phyloP scores from a whole-genome alignment of 805 yeast species.

The Dipodascopsis tothii region DNA sequence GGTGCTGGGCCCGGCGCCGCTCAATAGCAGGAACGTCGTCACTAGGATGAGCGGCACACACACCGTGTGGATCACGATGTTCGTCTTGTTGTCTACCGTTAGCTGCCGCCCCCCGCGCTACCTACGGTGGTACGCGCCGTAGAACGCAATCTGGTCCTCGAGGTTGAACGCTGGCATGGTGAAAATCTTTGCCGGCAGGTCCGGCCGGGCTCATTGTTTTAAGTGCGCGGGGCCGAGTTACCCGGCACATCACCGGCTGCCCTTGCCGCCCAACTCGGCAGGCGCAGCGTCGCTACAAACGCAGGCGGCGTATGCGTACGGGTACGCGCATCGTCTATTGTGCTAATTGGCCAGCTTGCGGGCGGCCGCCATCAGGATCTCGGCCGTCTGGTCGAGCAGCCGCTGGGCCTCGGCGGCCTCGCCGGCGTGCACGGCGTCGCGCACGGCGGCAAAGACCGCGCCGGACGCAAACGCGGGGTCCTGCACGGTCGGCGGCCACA shows the following conservation, averaged over 20 bases:
- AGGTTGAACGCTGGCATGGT: constrained; percentile 31
- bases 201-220: too few relatives aligned
- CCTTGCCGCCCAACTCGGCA: too few relatives aligned
- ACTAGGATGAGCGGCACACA: constrained; percentile 74
- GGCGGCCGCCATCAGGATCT: constrained; percentile 8
- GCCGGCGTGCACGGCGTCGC: constrained; percentile 52
- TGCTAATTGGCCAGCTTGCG: constrained; percentile 4
- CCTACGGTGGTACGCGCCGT: constrained; percentile 40
- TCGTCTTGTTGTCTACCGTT: constrained; percentile 39
- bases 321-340: too few relatives aligned
- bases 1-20: constrained; percentile 27
- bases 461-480: constrained; percentile 42
- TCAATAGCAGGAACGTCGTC: constrained; percentile 41
- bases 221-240: too few relatives aligned
- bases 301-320: too few relatives aligned
- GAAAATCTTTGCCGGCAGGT: not conserved
- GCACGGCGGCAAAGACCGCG: constrained; percentile 59
- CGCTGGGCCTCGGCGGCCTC: constrained; percentile 49
- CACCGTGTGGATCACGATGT: constrained; percentile 66
- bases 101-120: constrained; percentile 22
- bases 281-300: too few relatives aligned
- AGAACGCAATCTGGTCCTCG: constrained; percentile 52
- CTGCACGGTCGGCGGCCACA: constrained; percentile 44
- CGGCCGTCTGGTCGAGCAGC: constrained; percentile 10
- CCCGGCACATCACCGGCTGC: too few relatives aligned